phyloP scores from a whole-genome alignment of 192 early-diverging fungal species.

The Coemansia sp. region DNA sequence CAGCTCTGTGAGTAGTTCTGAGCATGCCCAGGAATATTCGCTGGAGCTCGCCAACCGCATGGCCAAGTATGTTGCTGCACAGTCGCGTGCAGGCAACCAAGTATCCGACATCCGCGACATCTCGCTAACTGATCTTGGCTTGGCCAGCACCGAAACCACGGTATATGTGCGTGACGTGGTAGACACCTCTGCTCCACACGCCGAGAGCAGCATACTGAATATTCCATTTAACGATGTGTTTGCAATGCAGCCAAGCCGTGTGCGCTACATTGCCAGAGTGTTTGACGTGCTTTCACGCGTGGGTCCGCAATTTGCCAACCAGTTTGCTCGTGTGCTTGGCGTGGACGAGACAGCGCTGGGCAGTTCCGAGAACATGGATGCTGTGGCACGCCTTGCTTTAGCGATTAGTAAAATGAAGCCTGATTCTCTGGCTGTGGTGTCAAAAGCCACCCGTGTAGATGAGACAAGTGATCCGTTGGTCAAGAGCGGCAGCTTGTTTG shows the following conservation, averaged over 20 bases:
- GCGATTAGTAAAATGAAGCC: constrained; percentile 17
- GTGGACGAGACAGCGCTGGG: constrained; percentile 13
- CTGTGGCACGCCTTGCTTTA: constrained; percentile 13
- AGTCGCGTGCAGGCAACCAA: background rate
- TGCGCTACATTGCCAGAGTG: constrained; percentile 32
- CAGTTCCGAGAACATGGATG: background rate
- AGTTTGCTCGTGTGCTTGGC: constrained; percentile 35
- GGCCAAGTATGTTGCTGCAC: constrained; percentile 5
- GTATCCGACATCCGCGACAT: constrained; percentile 12
- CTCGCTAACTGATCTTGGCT: constrained; percentile 15
- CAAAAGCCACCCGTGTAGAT: constrained; percentile 8
- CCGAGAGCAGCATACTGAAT: constrained; percentile 2
- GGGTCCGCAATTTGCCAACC: background rate
- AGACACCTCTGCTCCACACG: background rate
- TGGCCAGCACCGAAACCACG: constrained; percentile 6
- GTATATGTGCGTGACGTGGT: background rate
- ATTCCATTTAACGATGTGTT: constrained; percentile 43
- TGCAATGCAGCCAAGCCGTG: constrained; percentile 14
- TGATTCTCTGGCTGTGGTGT: background rate
- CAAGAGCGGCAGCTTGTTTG: constrained; percentile 17
- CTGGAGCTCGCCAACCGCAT: constrained; percentile 18
- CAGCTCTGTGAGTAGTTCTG: background rate
- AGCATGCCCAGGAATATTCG: constrained; percentile 13
- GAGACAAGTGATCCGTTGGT: constrained; percentile 12
- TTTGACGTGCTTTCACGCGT: constrained; percentile 14